Conservation (phyloP, 2,329 filamentous ascomycete species). For the Curvularia verruculosa region DNA sequence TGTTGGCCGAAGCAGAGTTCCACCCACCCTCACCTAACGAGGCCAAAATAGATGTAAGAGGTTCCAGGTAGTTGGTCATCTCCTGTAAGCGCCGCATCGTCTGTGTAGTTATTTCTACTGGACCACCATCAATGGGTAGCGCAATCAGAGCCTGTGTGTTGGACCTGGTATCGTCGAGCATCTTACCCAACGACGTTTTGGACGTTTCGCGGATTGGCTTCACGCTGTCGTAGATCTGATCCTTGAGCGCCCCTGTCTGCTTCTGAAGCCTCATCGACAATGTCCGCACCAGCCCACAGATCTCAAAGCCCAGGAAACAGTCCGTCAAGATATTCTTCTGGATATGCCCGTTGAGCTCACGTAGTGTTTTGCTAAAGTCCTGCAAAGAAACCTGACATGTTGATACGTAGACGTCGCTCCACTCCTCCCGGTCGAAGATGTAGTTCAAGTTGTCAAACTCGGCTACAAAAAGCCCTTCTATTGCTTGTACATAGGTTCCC, state of each 20-base stretch:
- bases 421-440: constrained; percentile 85
- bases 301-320: constrained; percentile 93
- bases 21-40: constrained; percentile 93
- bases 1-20: constrained; percentile 61
- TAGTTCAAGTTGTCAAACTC: constrained; percentile 91
- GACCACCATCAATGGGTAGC: constrained; percentile 77
- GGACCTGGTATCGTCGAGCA: constrained; percentile 82
- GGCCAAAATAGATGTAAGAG: constrained; percentile 87
- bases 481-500: constrained; percentile 81
- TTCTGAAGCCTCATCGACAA: constrained; percentile 80
- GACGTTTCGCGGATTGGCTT: constrained; percentile 92
- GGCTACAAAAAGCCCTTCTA: constrained; percentile 84
- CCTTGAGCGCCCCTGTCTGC: constrained; percentile 84
- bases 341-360: constrained; percentile 89
- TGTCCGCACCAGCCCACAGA: constrained; percentile 85
- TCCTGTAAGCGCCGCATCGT: constrained; percentile 85
- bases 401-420: constrained; percentile 76
- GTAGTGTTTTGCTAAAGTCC: constrained; percentile 83
- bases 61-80: constrained; percentile 84
- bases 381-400: constrained; percentile 79
- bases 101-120: constrained; percentile 78
- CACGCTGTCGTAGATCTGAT: constrained; percentile 79
- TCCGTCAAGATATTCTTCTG: constrained; percentile 85
- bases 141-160: constrained; percentile 69
- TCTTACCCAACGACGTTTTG: constrained; percentile 79